Base-by-base conservation (phyloP, 2,329 filamentous ascomycete species). In the Cordyceps farinosa region DNA sequence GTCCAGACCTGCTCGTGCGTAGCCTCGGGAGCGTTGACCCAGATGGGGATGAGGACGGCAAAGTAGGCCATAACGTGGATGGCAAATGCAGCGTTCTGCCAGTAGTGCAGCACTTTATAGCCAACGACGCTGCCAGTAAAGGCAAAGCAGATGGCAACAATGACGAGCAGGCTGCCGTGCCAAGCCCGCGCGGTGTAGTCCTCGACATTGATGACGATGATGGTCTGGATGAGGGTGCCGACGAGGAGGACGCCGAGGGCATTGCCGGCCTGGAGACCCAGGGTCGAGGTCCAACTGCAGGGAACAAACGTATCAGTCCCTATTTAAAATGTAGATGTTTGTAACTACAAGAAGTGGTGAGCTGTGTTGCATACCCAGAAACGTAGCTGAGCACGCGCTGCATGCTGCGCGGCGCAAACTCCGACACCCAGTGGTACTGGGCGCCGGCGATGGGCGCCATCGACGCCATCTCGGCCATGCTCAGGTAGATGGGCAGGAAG, bases 401-500 rank as follows among this genome's bases (percentile, higher is more conserved):
- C 27, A 59, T 36, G 29, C 54, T 38, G 2, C 44, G 42, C 17
- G 63, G 63, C 9, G 63, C 53, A 62, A 65, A 65, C 47, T 65
- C 32, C 5, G 32, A 34, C 6, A 34, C 32, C 32, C 32, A 34
- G 32, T 34, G 32, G 32, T 34, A 34, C 47, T 68, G 67, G 2
- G 66, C 65, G 7, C 67, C 67, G 17, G 67, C 67, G 29, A 67
- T 68, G 11, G 67, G 67, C 1, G 64, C 65, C 10, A 68, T 68
- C 11, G 65, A 61, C 3, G 67, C 57, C 11, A 68, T 65, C 44
- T 68, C 67, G 0, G 67, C 67, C 67, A 67, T 68, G 29, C 59
- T 62, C 3, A 62, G 32, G 27, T 58, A 54, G 3, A 65, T 53
- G 11, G 63, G 59, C 5, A 34, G 17, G 27, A 62, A 62, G 32